phyloP scores from a whole-genome alignment of 257 asterid species.

The Jacaranda mimosifolia region DNA sequence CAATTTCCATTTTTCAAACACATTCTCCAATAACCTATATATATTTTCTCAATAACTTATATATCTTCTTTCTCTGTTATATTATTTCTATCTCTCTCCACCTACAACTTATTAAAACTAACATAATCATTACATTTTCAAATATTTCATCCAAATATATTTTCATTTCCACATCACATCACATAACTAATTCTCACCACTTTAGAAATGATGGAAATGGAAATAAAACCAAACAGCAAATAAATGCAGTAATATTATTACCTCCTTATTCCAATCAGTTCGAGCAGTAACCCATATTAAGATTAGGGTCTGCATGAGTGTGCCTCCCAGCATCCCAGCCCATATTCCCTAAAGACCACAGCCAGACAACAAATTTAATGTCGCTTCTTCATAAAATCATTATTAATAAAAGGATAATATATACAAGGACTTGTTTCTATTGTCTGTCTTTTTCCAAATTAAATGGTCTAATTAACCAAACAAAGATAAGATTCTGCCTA shows the following conservation, averaged over 20 bases:
- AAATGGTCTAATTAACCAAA: neutral
- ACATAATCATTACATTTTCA: no score
- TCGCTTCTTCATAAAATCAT: neutral
- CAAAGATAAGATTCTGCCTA: conserved; percentile 1
- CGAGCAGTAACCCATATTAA: conserved; percentile 63
- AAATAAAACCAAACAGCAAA: no score
- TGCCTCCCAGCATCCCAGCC: conserved; percentile 74
- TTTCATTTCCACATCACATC: no score
- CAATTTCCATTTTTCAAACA: no score
- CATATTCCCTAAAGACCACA: conserved; percentile 64
- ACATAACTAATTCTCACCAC: no score
- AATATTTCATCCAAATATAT: no score
- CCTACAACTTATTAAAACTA: no score
- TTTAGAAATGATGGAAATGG: no score
- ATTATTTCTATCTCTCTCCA: no score
- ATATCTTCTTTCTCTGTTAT: no score
- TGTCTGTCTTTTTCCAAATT: neutral
- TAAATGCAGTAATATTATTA: conserved; percentile 6
- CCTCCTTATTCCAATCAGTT: conserved; percentile 76
- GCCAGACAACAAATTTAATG: neutral
- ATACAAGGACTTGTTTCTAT: neutral
- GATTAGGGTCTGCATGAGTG: conserved; percentile 66
- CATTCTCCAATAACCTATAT: no score
- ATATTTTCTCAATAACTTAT: no score
- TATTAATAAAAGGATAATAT: neutral